These are phyloP conservation scores for Penicillium taxi DNA, from an alignment of 495 filamentous ascomycete species.

Conservation along the genomic window DNA sequence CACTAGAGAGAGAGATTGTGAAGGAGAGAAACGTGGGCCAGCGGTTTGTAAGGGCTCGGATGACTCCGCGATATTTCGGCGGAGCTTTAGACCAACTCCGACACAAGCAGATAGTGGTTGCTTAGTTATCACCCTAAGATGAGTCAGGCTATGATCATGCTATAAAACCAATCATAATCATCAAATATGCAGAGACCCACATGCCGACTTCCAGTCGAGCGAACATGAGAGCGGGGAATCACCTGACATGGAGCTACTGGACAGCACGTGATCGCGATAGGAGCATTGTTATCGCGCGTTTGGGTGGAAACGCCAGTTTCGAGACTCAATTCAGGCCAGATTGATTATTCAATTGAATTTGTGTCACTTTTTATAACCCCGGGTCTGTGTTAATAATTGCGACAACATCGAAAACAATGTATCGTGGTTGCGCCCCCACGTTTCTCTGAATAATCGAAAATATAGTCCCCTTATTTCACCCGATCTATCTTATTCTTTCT, in stretches of 20 bases:
- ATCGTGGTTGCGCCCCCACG: too few species aligned
- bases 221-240: conserved; percentile 10
- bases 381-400: too few species aligned
- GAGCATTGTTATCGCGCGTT: conserved; percentile 14
- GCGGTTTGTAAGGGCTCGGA: conserved; percentile 18
- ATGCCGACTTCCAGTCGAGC: conserved; percentile 19
- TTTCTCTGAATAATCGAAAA: too few species aligned
- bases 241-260: conserved; percentile 3
- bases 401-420: conserved; percentile 11
- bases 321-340: background rate
- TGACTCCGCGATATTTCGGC: conserved; percentile 23
- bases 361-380: too few species aligned
- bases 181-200: conserved; percentile 4
- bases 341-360: too few species aligned
- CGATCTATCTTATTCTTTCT: background rate
- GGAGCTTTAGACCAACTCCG: conserved; percentile 31
- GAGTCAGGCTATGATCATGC: conserved; percentile 3
- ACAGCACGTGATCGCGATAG: conserved; percentile 11
- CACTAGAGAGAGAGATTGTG: background rate
- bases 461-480: conserved; percentile 1
- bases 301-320: too few species aligned
- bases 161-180: conserved; percentile 9
- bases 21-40: conserved; percentile 6
- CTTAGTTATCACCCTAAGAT: background rate
- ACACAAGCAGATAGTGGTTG: conserved; percentile 1